Conservation (phyloP, 148 eudicot genomes). For the Diospyros lotus region DNA sequence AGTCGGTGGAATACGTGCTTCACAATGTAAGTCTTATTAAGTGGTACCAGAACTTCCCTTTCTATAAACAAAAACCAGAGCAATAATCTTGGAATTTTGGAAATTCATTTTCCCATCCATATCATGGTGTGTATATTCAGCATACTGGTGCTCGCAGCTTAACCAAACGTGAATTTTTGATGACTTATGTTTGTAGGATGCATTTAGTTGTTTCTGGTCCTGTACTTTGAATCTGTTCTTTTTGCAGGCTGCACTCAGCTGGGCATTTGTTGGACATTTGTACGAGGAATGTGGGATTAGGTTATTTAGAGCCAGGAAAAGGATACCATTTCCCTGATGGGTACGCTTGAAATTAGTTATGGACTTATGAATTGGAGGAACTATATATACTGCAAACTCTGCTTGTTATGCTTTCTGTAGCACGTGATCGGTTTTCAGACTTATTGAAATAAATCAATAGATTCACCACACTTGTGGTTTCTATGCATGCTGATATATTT, state of each 20-base stretch:
- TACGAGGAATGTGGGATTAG: constrained; percentile 57
- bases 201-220: not conserved
- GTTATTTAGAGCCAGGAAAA: constrained; percentile 66
- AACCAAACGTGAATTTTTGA: not conserved
- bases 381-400: not conserved
- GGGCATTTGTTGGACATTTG: constrained; percentile 82
- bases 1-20: too few species aligned
- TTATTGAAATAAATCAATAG: not conserved
- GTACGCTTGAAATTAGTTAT: constrained; percentile 28
- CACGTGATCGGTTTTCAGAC: not conserved
- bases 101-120: too few species aligned
- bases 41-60: too few species aligned
- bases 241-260: constrained; percentile 81
- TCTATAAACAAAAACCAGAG: too few species aligned
- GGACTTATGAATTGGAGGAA: not conserved
- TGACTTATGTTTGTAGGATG: not conserved
- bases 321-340: constrained; percentile 85
- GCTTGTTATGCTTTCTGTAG: not conserved
- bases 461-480: not conserved
- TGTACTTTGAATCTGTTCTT: not conserved
- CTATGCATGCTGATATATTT: too few species aligned
- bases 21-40: too few species aligned
- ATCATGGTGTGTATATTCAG: not conserved
- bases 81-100: too few species aligned
- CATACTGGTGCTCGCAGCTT: not conserved